A percentile compares a stretch with the other conserved stretches of the same genome.
These are phyloP conservation scores for Pyrenophora tritici-repentis DNA, from an alignment of 2,329 filamentous ascomycete species.

Conservation along the genomic window DNA sequence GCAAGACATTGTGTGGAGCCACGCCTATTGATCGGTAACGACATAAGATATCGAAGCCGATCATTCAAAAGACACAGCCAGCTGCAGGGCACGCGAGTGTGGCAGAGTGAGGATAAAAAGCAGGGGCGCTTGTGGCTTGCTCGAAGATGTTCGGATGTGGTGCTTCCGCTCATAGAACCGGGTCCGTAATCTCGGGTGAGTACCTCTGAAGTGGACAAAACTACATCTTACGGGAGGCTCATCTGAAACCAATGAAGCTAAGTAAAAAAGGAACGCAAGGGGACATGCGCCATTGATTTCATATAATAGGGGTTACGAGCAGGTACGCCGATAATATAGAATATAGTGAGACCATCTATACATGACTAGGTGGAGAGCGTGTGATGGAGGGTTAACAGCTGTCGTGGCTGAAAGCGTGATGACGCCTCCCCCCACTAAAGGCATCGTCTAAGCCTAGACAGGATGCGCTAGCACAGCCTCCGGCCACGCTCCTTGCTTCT, in stretches of 20 bases:
- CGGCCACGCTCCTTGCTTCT: background rate
- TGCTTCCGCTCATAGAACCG: conserved; percentile 2
- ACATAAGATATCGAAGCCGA: conserved; percentile 1
- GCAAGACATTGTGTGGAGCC: background rate
- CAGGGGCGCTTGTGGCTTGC: conserved; percentile 7
- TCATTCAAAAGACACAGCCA: conserved; percentile 9
- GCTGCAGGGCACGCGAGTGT: conserved; percentile 1
- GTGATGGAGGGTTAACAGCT: background rate
- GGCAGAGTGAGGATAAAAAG: conserved; percentile 7
- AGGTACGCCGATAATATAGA: background rate
- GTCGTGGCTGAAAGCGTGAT: conserved; percentile 3
- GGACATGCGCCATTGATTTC: background rate
- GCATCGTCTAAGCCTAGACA: background rate
- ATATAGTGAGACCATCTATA: background rate
- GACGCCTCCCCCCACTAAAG: background rate
- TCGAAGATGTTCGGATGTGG: conserved; percentile 3
- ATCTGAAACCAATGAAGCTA: conserved; percentile 1
- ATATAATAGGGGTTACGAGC: too few species aligned
- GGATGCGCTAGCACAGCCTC: conserved; percentile 2
- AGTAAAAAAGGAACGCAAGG: conserved; percentile 10
- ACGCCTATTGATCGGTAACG: conserved; percentile 1
- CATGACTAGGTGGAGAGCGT: background rate
- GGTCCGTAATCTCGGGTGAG: conserved; percentile 2
- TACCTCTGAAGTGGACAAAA: background rate
- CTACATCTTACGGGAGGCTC: conserved; percentile 1